These are phyloP conservation scores for Heliocybe sulcata DNA, from an alignment of 1,284 basidiomycete species.

Conservation along the genomic window DNA sequence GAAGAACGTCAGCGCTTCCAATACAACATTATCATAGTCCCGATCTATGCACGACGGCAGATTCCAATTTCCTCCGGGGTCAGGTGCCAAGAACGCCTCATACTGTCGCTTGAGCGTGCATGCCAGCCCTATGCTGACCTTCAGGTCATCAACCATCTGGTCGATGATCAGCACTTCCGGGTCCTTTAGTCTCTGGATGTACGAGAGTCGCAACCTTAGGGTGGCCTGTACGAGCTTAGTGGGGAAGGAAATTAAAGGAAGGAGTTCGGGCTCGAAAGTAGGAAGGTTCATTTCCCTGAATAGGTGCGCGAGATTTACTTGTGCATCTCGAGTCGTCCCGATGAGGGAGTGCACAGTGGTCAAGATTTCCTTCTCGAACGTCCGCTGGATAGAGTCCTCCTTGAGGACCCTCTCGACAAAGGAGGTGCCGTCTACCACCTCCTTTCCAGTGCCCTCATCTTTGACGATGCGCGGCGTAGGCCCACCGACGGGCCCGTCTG, in stretches of 20 bases:
- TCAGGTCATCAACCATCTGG: slow-evolving; percentile 92
- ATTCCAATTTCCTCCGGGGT: slow-evolving; percentile 84
- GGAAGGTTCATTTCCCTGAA: slow-evolving; percentile 88
- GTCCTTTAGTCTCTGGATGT: slow-evolving; percentile 85
- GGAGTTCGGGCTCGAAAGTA: slow-evolving; percentile 88
- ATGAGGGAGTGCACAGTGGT: slow-evolving; percentile 84
- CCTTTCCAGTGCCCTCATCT: slow-evolving; percentile 20
- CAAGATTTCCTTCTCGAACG: slow-evolving; percentile 92
- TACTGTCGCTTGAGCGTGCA: slow-evolving; percentile 95
- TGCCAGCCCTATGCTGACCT: slow-evolving; percentile 87
- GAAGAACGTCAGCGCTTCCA: slow-evolving; percentile 86
- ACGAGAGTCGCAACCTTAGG: slow-evolving; percentile 85
- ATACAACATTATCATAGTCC: slow-evolving; percentile 86
- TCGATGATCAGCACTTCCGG: slow-evolving; percentile 90
- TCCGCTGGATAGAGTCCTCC: slow-evolving; percentile 90
- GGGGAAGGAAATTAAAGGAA: slow-evolving; percentile 91
- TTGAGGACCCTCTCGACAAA: slow-evolving; percentile 95
- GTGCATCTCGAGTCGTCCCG: slow-evolving; percentile 81
- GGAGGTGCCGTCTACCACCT: slow-evolving; percentile 50
- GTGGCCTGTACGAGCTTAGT: slow-evolving; percentile 92
- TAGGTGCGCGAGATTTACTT: slow-evolving; percentile 70
- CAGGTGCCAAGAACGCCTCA: slow-evolving; percentile 80
- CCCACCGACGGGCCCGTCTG: slow-evolving; percentile 43
- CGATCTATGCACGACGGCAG: slow-evolving; percentile 82
- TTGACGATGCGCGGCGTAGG: slow-evolving; percentile 18